Conservation (phyloP, 345 rosid species). For the Eucalyptus viminalis region DNA sequence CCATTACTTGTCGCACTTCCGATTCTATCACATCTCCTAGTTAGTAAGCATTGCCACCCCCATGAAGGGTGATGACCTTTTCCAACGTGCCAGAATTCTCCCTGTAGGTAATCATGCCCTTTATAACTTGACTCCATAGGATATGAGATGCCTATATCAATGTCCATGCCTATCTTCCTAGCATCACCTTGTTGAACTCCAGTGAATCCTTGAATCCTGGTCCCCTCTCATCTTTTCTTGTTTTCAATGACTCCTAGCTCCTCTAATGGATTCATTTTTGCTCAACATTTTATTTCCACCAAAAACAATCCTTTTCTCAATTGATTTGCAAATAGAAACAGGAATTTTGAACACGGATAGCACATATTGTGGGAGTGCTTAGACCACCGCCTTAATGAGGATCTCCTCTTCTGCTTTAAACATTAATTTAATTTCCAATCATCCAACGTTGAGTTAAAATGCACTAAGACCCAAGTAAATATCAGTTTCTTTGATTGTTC, state of each 20-base stretch:
- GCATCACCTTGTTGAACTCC: background rate
- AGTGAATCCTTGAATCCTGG: background rate
- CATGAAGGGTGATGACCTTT: background rate
- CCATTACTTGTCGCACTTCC: background rate
- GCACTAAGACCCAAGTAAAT: background rate
- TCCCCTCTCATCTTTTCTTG: background rate
- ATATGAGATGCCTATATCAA: background rate
- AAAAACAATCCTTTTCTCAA: too few relatives aligned
- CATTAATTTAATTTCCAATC: background rate
- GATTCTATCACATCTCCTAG: background rate
- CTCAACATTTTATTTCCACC: background rate
- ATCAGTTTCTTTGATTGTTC: background rate
- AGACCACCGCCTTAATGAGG: background rate
- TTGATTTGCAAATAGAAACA: background rate
- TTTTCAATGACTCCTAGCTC: background rate
- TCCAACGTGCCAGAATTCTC: background rate
- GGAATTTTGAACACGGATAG: too few relatives aligned
- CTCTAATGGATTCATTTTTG: background rate
- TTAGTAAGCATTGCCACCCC: background rate
- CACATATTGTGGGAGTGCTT: background rate
- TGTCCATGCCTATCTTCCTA: background rate
- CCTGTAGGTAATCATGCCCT: accelerated
- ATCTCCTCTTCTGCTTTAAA: background rate
- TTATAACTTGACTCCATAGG: background rate
- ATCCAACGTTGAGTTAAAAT: background rate